A percentile compares a stretch with the other conserved stretches of the same genome.
These are phyloP conservation scores for Hypoxylon perforatum DNA, from an alignment of 495 filamentous ascomycete genomes.

Conservation along the genomic window DNA sequence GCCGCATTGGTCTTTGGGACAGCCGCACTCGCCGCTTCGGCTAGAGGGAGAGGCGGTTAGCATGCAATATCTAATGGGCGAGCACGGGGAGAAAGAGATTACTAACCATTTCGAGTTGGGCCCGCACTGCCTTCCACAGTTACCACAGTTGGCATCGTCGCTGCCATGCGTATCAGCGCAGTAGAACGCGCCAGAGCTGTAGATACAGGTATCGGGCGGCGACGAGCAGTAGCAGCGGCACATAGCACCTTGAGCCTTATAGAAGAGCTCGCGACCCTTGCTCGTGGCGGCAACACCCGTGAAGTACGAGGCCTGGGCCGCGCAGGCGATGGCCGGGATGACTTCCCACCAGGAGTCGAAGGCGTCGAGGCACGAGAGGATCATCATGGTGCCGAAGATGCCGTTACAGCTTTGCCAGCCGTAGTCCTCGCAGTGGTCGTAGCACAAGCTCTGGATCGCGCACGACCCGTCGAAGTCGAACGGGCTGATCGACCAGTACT, in stretches of 20 bases:
- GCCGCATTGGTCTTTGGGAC: conserved; percentile 14
- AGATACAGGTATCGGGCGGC: conserved; percentile 6
- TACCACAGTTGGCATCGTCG: conserved; percentile 15
- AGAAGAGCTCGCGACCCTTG: conserved; percentile 23
- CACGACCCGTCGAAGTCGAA: conserved; percentile 17
- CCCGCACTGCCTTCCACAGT: conserved; percentile 15
- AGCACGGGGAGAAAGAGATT: not conserved
- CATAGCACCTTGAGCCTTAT: conserved; percentile 16
- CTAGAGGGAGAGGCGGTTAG: not conserved
- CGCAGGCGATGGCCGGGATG: conserved; percentile 14
- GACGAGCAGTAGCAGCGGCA: conserved; percentile 16
- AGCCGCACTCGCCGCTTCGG: conserved; percentile 16
- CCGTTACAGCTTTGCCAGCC: conserved; percentile 22
- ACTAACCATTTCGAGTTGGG: conserved; percentile 12
- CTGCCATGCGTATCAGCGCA: conserved; percentile 7
- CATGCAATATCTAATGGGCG: not conserved
- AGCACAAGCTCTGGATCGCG: conserved; percentile 11
- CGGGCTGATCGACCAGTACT: conserved; percentile 15
- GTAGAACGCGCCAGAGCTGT: conserved; percentile 10
- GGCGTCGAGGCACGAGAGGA: conserved; percentile 19
- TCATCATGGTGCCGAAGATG: conserved; percentile 25
- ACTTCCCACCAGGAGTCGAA: conserved; percentile 24
- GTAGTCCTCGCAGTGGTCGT: conserved; percentile 12
- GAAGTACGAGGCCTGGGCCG: conserved; percentile 17
- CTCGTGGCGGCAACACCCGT: conserved; percentile 17